These are phyloP conservation scores for Neonectria faginata DNA, from an alignment of 2,329 filamentous ascomycete species.

Conservation along the genomic window DNA sequence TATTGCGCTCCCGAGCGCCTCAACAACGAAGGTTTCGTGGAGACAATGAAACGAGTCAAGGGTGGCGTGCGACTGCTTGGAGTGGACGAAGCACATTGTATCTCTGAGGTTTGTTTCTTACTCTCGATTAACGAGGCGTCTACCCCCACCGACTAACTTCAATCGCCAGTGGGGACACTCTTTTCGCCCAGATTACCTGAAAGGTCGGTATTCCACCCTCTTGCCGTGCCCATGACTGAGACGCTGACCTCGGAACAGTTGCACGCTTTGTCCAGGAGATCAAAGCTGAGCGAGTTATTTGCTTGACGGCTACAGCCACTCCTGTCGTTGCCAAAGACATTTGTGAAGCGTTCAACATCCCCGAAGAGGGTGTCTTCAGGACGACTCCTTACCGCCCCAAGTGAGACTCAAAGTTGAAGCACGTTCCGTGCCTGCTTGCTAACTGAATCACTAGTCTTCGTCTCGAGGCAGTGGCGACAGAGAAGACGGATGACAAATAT, in stretches of 20 bases:
- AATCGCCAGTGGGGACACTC: constrained; percentile 58
- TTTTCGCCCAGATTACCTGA: constrained; percentile 64
- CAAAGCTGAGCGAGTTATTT: constrained; percentile 68
- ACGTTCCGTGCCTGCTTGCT: rapidly evolving
- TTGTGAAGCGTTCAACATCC: constrained; percentile 63
- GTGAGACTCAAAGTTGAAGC: constrained; percentile 28
- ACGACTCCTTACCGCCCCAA: constrained; percentile 71
- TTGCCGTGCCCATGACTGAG: background rate
- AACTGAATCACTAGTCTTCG: constrained; percentile 53
- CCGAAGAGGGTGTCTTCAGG: constrained; percentile 61
- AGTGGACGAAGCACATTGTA: constrained; percentile 70
- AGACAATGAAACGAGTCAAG: constrained; percentile 64
- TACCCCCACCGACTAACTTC: constrained; percentile 5
- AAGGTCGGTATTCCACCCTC: constrained; percentile 49
- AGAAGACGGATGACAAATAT: constrained; percentile 58
- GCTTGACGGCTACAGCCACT: constrained; percentile 70
- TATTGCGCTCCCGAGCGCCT: constrained; percentile 71
- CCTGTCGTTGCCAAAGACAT: constrained; percentile 67
- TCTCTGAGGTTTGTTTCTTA: constrained; percentile 53
- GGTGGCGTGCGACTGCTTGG: constrained; percentile 68
- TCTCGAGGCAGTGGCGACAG: constrained; percentile 61
- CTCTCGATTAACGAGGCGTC: rapidly evolving
- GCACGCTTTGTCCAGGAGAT: constrained; percentile 67
- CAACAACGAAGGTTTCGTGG: constrained; percentile 71
- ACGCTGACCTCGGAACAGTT: constrained; percentile 47